These are phyloP conservation scores for Truncatella angustata DNA, from an alignment of 2,329 filamentous ascomycete genomes.

Conservation along the genomic window DNA sequence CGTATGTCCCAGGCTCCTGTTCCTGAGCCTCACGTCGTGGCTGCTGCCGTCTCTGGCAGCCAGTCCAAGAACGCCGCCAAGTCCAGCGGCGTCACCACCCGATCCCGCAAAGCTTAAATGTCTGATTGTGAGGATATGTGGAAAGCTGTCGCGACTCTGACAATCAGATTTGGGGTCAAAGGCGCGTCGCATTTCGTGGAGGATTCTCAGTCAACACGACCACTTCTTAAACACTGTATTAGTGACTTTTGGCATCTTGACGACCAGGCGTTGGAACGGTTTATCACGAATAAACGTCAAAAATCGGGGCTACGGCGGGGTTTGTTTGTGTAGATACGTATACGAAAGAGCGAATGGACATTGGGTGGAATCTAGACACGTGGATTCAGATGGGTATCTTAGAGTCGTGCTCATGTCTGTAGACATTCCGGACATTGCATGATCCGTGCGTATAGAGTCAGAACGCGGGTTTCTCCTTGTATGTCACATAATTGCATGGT, in stretches of 20 bases:
- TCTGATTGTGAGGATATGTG: conserved; percentile 3
- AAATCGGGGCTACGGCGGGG: neutral
- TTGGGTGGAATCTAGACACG: neutral
- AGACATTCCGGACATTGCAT: neutral
- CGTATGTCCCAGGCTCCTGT: conserved; percentile 66
- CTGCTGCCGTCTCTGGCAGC: conserved; percentile 56
- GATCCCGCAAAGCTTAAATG: conserved; percentile 68
- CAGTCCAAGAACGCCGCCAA: conserved; percentile 50
- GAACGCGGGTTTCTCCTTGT: too few relatives aligned
- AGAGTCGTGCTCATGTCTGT: neutral
- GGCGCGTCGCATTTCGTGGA: too few relatives aligned
- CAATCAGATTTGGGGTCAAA: conserved; percentile 9
- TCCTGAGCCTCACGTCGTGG: conserved; percentile 78
- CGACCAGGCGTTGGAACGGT: conserved; percentile 16
- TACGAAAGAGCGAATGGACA: neutral
- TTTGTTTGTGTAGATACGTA: conserved; percentile 7
- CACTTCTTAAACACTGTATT: conserved; percentile 22
- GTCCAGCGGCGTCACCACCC: conserved; percentile 59
- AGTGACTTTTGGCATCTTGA: conserved; percentile 25
- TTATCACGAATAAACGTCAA: conserved; percentile 10
- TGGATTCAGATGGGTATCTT: neutral
- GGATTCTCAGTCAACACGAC: neutral
- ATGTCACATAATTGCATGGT: too few relatives aligned
- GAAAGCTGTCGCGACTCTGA: too few relatives aligned
- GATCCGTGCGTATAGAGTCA: neutral